phyloP scores from a whole-genome alignment of 176 grass and related monocot genomes.

The Ensete glaucum region DNA sequence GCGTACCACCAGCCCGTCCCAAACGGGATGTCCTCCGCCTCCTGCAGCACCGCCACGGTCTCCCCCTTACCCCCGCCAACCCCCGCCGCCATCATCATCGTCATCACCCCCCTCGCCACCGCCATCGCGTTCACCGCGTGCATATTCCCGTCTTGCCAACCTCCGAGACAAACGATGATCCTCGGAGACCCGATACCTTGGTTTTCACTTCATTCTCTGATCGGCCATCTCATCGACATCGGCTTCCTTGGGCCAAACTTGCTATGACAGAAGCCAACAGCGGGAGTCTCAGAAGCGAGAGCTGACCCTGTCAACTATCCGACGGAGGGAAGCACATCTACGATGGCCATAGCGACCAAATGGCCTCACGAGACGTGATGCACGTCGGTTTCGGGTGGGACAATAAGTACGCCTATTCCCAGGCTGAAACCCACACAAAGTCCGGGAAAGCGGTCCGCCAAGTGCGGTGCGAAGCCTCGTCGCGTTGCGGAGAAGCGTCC shows the following conservation, averaged over 20 bases:
- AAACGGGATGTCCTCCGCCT: slow-evolving; percentile 70
- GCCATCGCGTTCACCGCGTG: slow-evolving; percentile 29
- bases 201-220: not conserved
- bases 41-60: slow-evolving; percentile 25
- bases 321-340: not conserved
- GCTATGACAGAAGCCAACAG: not conserved
- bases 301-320: not conserved
- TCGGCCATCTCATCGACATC: not conserved
- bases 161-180: not conserved
- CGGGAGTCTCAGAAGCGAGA: not conserved
- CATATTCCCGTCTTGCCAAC: not conserved
- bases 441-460: not conserved
- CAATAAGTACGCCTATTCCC: no score
- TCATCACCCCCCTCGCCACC: slow-evolving; percentile 27
- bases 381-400: no score
- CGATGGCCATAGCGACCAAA: not conserved
- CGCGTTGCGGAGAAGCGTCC: not conserved
- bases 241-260: not conserved
- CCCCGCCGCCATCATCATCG: slow-evolving; percentile 23
- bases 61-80: slow-evolving; percentile 1
- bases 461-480: not conserved
- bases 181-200: no score
- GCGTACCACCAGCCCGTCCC: slow-evolving; percentile 58
- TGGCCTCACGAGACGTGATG: not conserved
- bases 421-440: not conserved